Evolutionary conservation across 768 basidiomycete species (phyloP).

Genomic region (Candolleomyces efflorescens): DNA sequence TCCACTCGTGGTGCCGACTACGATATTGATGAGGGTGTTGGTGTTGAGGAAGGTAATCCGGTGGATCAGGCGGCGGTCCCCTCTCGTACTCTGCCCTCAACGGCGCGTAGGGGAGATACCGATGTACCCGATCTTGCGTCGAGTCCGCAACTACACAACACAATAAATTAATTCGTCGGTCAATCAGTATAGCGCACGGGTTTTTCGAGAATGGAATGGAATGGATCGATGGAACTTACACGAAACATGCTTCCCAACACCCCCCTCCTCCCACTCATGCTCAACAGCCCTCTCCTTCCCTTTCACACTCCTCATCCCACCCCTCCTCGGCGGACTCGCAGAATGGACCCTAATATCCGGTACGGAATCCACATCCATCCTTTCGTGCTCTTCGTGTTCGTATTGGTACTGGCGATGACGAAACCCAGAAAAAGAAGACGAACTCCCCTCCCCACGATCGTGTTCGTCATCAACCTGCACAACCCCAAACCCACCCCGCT

Average conservation of each 20-base stretch:
- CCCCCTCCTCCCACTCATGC: background rate
- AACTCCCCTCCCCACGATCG: background rate
- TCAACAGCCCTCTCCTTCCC: slow-evolving; percentile 15
- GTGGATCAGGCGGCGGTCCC: slow-evolving; percentile 13
- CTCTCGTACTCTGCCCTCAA: too few relatives aligned
- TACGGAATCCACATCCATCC: background rate
- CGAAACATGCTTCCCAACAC: background rate
- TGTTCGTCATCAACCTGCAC: background rate
- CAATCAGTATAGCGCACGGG: too few relatives aligned
- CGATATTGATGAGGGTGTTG: too few relatives aligned
- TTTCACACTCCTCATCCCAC: slow-evolving; percentile 7
- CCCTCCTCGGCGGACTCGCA: background rate
- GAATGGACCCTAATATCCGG: background rate
- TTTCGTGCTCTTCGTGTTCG: too few relatives aligned
- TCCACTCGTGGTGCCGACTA: too few relatives aligned
- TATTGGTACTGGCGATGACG: too few relatives aligned
- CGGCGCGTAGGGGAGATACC: background rate
- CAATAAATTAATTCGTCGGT: background rate
- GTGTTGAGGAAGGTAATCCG: slow-evolving; percentile 1
- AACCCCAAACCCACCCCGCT: background rate
- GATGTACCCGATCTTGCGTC: background rate
- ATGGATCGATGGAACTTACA: too few relatives aligned
- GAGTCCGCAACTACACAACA: too few relatives aligned
- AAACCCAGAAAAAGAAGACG: too few relatives aligned
- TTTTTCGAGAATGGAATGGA: too few relatives aligned